Base-by-base conservation (phyloP, 768 basidiomycete species). In the Tylopilus sp. region DNA sequence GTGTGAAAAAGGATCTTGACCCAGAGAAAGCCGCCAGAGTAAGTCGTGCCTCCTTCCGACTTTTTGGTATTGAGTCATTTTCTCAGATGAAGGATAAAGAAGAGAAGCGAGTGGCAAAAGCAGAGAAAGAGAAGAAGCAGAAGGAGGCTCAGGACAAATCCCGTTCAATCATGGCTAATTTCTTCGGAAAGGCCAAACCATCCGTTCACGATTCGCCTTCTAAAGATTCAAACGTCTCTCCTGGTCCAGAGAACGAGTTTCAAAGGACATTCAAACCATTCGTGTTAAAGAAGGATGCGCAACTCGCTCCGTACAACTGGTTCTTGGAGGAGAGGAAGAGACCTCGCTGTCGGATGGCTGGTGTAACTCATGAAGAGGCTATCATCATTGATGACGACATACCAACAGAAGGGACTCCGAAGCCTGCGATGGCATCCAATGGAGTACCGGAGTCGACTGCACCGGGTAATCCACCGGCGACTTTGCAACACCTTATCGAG, bases 191-290 rank as follows among this genome's bases (percentile, higher is more conserved):
- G 62, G 66, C 79, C 9, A 81, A 80, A 57, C 48, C 66, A n/a
- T 43, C 61, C 52, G 35, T 48, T 56, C 47, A 53, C 51, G 41
- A 60, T 60, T 60, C 55, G 48, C 38, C 60, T 55, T 36, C 56
- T 20, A 66, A 67, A 40, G 59, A 61, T 13, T 59, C 64, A 1
- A 59, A 62, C 31, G 62, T 69, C 9, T 49, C 65, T 40, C 65
- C 55, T 17, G 51, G 52, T 13, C 51, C 61, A 26, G 73, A 75
- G 25, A 79, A 79, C 15, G 87, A 93, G 41, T 95, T 91, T 58
- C 78, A 85, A 48, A 80, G 73, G 58, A 74, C 76, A 1, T 97
- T 97, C 74, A 85, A 80, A 58, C 85, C 91, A 1, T 95, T 92
- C 65, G 74, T 80, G 5, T 58, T 88, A 52, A 91, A 88, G 73